These are phyloP conservation scores for Melanopsichium pennsylvanicum DNA, from an alignment of 1,284 basidiomycete genomes.

Conservation along the genomic window DNA sequence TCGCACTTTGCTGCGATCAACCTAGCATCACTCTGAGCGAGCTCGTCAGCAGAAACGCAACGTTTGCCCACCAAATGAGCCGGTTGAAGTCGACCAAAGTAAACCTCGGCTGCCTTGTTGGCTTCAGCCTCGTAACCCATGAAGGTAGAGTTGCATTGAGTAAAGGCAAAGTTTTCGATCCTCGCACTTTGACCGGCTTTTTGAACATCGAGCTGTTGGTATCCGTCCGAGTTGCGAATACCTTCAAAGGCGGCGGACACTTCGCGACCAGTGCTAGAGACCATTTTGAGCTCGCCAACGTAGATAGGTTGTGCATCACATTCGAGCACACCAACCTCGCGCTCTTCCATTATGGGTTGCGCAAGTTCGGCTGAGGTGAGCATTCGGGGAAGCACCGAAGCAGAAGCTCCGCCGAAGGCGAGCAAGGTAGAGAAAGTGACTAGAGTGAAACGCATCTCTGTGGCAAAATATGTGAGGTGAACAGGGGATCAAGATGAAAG, in stretches of 20 bases:
- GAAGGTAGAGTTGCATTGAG: slow-evolving; percentile 31
- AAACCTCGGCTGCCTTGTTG: slow-evolving; percentile 41
- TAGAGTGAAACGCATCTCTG: slow-evolving; percentile 36
- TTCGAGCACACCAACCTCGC: slow-evolving; percentile 28
- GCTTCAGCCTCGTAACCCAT: slow-evolving; percentile 35
- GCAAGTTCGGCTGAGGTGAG: slow-evolving; percentile 38
- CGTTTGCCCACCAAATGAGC: slow-evolving; percentile 34
- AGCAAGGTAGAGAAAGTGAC: slow-evolving; percentile 26
- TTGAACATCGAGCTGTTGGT: slow-evolving; percentile 40
- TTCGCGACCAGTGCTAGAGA: slow-evolving; percentile 22
- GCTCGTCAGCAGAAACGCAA: slow-evolving; percentile 35
- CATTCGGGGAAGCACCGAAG: slow-evolving; percentile 36
- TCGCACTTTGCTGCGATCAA: slow-evolving; percentile 39
- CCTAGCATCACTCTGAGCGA: slow-evolving; percentile 11
- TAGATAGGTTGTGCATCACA: slow-evolving; percentile 24
- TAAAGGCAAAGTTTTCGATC: slow-evolving; percentile 42
- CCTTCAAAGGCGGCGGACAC: slow-evolving; percentile 40
- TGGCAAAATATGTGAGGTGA: background rate
- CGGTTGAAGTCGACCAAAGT: slow-evolving; percentile 42
- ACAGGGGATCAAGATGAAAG: no score
- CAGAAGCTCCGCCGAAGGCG: slow-evolving; percentile 26
- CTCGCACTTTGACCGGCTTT: slow-evolving; percentile 25
- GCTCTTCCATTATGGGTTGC: slow-evolving; percentile 31
- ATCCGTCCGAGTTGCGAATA: slow-evolving; percentile 32
- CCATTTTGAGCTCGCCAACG: slow-evolving; percentile 35